phyloP scores from a whole-genome alignment of 2,329 filamentous ascomycete species.

The Lasiodiplodia sp. region DNA sequence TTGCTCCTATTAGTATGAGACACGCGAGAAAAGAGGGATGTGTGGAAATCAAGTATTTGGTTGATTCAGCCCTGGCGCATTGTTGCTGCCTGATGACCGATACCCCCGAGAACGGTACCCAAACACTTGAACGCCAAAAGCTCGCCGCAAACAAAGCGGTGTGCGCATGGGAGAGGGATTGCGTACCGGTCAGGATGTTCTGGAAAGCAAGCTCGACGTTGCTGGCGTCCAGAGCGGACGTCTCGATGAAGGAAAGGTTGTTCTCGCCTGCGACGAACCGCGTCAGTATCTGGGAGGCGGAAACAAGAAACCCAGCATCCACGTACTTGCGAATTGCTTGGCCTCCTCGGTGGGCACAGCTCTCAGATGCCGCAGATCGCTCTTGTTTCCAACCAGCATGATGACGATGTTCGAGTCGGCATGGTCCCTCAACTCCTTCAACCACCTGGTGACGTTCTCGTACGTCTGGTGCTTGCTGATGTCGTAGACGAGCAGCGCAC shows the following conservation, averaged over 20 bases:
- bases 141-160: not conserved
- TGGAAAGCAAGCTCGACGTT: slow-evolving; percentile 99
- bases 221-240: slow-evolving; percentile 96
- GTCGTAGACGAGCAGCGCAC: slow-evolving; percentile 97
- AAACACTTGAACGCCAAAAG: not conserved
- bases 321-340: slow-evolving; percentile 93
- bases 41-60: not conserved
- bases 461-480: slow-evolving; percentile 99
- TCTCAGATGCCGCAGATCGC: slow-evolving; percentile 97
- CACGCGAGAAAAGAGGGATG: not conserved
- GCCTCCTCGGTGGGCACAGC: slow-evolving; percentile 98
- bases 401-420: slow-evolving; percentile 99
- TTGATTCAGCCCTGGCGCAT: not conserved
- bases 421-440: slow-evolving; percentile 98
- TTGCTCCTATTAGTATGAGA: slow-evolving; percentile 3
- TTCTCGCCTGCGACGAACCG: slow-evolving; percentile 76
- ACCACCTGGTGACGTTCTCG: slow-evolving; percentile 97
- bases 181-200: slow-evolving; percentile 95
- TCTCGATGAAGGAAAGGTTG: slow-evolving; percentile 99
- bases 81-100: slow-evolving; percentile 10
- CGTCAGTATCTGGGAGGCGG: slow-evolving; percentile 1
- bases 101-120: not conserved
- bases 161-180: not conserved
- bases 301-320: not conserved
- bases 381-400: slow-evolving; percentile 99